A percentile compares a stretch with the other conserved stretches of the same genome.
These are phyloP conservation scores for Silene noctiflora DNA, from an alignment of 179 eudicot genomes.

Conservation along the genomic window DNA sequence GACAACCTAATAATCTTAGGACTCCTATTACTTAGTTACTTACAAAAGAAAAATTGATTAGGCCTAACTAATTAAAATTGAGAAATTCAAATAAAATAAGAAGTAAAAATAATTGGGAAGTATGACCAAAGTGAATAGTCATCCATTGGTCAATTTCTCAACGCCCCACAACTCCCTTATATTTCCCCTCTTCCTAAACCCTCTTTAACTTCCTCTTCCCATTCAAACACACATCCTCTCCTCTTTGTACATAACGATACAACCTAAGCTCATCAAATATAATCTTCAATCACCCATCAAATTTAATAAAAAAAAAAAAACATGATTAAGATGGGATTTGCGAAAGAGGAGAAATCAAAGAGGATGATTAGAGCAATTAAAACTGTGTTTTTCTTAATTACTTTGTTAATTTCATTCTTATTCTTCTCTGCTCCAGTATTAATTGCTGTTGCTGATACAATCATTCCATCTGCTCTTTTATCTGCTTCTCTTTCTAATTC, in stretches of 20 bases:
- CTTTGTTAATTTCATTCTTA: slow-evolving; percentile 65
- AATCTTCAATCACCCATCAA: not conserved
- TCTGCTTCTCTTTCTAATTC: slow-evolving; percentile 62
- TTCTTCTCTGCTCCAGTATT: slow-evolving; percentile 80
- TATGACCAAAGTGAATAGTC: not conserved
- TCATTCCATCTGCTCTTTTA: slow-evolving; percentile 67
- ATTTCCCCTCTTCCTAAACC: not conserved
- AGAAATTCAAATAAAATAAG: too few species aligned
- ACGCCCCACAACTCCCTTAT: slow-evolving; percentile 1
- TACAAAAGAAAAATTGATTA: too few species aligned
- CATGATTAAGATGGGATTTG: slow-evolving; percentile 35
- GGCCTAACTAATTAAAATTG: too few species aligned
- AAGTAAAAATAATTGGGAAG: not conserved
- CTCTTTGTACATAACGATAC: not conserved
- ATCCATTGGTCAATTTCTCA: slow-evolving; percentile 18
- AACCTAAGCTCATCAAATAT: not conserved
- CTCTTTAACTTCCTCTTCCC: slow-evolving; percentile 11
- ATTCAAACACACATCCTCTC: not conserved
- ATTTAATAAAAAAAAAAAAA: not conserved
- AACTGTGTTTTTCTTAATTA: slow-evolving; percentile 67
- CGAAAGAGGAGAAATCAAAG: slow-evolving; percentile 47
- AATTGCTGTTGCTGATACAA: slow-evolving; percentile 66
- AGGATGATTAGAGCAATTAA: slow-evolving; percentile 57
- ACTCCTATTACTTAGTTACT: too few species aligned
- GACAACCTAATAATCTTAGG: too few species aligned